Base-by-base conservation (phyloP, 306 rosid species). In the Alnus rubra region DNA sequence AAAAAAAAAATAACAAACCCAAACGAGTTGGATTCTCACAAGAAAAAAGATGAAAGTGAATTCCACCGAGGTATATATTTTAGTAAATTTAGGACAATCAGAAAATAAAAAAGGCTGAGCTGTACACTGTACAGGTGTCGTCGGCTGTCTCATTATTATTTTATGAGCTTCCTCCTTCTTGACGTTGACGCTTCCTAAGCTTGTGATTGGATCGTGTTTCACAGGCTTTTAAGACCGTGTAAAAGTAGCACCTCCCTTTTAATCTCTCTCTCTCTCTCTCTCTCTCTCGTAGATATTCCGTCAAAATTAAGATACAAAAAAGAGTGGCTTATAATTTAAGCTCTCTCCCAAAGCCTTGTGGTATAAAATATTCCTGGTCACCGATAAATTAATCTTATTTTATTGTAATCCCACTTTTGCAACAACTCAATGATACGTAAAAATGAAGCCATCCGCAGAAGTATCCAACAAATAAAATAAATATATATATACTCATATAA, bases 261-360 rank as follows among this genome's bases (percentile, higher is more conserved):
- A 42, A 23, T 23, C 71, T 65, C 19, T 67, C 14, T 1, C 37
- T 9, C 12, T 67, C 14, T 1, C 37, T 9, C 12, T 47, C 70
- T 44, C 67, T 53, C 69, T 58, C 33, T 14, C 7, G 1, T 4
- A 5, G 23, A 47, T 78, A 73, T 73, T 76, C 82, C 71, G 71
- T 56, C 76, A 77, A 84, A 80, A 80, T 65, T 59, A 55, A 73
- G 79, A 63, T 35, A 78, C 58, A 33, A 71, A 33, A 33, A 71
- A 33, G 79, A 55, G 76, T 80, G 47, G 77, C 82, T 84, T 84
- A 84, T 50, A 58, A 64, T 65, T 44, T 73, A 84, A 73, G 88
- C 72, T 81, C 50, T 72, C 56, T 71, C 73, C 62, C 83, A 67
- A 39, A 19, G 73, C 71, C 52, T 55, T 6, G 60, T 49, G 55